Conservation (phyloP, 345 rosid species). For the Linum lewisii region DNA sequence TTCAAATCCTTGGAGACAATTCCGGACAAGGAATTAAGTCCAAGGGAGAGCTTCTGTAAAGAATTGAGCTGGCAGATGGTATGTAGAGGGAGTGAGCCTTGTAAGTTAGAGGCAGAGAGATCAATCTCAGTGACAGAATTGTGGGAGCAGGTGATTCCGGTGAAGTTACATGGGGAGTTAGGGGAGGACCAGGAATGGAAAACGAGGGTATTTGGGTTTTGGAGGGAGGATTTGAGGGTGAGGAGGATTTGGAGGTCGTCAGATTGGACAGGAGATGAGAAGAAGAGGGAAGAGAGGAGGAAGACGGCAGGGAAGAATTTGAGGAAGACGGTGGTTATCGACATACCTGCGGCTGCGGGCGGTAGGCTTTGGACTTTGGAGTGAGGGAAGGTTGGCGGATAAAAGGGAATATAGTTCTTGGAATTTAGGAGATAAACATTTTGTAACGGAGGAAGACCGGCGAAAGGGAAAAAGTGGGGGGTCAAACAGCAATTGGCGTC, state of each 20-base stretch:
- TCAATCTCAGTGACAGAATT: background rate
- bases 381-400: too few relatives aligned
- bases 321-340: background rate
- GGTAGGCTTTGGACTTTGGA: too few relatives aligned
- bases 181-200: conserved; percentile 28
- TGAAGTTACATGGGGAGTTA: background rate
- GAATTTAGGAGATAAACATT: too few relatives aligned
- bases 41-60: conserved; percentile 58
- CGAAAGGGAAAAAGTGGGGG: too few relatives aligned
- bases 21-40: conserved; percentile 49
- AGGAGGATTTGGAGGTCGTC: conserved; percentile 4
- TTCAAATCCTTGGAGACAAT: conserved; percentile 25
- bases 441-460: too few relatives aligned
- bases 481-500: too few relatives aligned
- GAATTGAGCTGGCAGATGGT: conserved; percentile 47
- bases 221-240: background rate
- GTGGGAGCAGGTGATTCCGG: conserved; percentile 3
- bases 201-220: background rate
- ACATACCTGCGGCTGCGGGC: too few relatives aligned
- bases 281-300: conserved; percentile 5
- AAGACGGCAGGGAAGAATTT: background rate
- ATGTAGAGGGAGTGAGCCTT: conserved; percentile 42
- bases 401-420: too few relatives aligned
- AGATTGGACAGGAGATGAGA: background rate
- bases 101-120: conserved; percentile 15